These are phyloP conservation scores for Fomitopsis betulina DNA, from an alignment of 1,284 basidiomycete species.

Conservation along the genomic window DNA sequence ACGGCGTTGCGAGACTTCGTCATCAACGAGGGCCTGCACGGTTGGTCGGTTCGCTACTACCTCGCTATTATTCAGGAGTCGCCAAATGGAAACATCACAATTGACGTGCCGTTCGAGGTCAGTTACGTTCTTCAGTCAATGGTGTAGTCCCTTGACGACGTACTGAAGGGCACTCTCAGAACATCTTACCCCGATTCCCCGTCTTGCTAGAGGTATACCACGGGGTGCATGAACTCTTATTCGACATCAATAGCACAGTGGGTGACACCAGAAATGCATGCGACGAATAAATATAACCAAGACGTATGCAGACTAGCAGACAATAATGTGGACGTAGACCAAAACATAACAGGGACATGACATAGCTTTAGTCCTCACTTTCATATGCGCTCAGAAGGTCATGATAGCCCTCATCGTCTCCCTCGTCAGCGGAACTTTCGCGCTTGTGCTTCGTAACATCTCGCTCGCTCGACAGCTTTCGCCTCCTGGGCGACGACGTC, in stretches of 20 bases:
- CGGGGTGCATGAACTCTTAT: slow-evolving; percentile 40
- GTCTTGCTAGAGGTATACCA: slow-evolving; percentile 57
- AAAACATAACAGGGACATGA: slow-evolving; percentile 1
- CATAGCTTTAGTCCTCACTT: slow-evolving; percentile 43
- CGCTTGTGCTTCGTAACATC: slow-evolving; percentile 33
- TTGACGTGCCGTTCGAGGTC: slow-evolving; percentile 55
- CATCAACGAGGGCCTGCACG: slow-evolving; percentile 66
- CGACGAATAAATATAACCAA: slow-evolving; percentile 9
- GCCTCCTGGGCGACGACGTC: slow-evolving; percentile 20
- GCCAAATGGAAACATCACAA: slow-evolving; percentile 23
- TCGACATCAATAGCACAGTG: slow-evolving; percentile 2
- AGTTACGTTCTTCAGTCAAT: slow-evolving; percentile 10
- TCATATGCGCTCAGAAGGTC: slow-evolving; percentile 75
- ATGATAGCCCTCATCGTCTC: slow-evolving; percentile 75
- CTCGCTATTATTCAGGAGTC: slow-evolving; percentile 44
- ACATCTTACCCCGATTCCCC: slow-evolving; percentile 57
- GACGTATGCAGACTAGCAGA: neutral
- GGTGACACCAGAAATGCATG: neutral
- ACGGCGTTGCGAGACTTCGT: slow-evolving; percentile 52
- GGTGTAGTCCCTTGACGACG: neutral
- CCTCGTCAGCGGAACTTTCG: slow-evolving; percentile 65
- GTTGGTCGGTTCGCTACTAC: slow-evolving; percentile 72
- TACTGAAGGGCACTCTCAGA: slow-evolving; percentile 33
- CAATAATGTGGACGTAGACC: neutral
- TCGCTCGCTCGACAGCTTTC: slow-evolving; percentile 36